Evolutionary conservation across 2,329 filamentous ascomycete genomes (phyloP), one percentile per base, ranked within the genome.

Genomic region (Sporothrix inflata): DNA sequence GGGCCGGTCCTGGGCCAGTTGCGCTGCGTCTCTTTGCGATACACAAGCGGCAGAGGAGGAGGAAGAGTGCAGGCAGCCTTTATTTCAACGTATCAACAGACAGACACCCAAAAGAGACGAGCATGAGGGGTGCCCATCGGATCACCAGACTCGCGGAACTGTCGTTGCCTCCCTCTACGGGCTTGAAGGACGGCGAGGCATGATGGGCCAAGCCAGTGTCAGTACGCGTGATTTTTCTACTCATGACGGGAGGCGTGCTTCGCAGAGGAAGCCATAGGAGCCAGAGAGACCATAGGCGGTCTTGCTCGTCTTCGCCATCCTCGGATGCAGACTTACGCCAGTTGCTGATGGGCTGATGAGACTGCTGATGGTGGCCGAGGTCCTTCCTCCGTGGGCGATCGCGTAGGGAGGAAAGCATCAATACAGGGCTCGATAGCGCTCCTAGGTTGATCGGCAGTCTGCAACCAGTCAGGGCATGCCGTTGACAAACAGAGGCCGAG

Each of bases 201-300:
- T 5, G 49, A 53, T 53, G 49, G n/a, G 8, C 51, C 6, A 60
- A 6, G 24, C 4, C 30, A 60, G 30, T 60, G 16, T 7, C 19
- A 40, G 55, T 40, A 38, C 66, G 66, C 47, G 66, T 40, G 66
- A 69, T 69, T 55, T 55, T 69, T 45, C 66, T 19, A 8, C 49
- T 45, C 45, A 3, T 24, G 60, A 21, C 21, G 21, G n/a, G 60
- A 45, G 30, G 57, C 57, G 40, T 27, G 8, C 38, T 4, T 24
- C 21, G 40, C 45, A 38, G 40, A 51, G 16, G 38, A 34, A 67
- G 27, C 27, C 45, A 34, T 11, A 12, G 42, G 42, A n/a, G 45
- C n/a, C 45, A 30, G 7, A 14, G 8, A 4, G 12, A 40, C 27
- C 9, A n/a, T 40, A 12, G 12, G 5, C 16, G 34, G 24, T 19